A percentile compares a stretch with the other conserved stretches of the same genome.
Conservation (phyloP, 2,329 filamentous ascomycete species). For the Penicillium fuscoglaucum region DNA sequence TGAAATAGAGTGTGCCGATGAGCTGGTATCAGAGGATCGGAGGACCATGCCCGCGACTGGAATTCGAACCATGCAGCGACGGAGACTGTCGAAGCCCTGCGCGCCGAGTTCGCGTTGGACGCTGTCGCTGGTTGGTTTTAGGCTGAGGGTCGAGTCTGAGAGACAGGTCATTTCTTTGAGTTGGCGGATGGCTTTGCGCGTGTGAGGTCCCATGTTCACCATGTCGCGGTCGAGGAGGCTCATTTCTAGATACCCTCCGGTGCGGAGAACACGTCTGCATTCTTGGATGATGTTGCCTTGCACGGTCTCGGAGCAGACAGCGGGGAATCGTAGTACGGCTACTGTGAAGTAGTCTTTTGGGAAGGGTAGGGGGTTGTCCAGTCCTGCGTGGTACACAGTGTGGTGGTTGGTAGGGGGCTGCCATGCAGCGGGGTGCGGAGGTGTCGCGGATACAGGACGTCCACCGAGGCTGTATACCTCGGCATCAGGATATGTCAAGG, state of each 20-base stretch:
- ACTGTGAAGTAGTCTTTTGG: conserved; percentile 49
- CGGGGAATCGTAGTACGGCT: conserved; percentile 49
- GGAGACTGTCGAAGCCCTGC: conserved; percentile 51
- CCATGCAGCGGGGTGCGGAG: conserved; percentile 44
- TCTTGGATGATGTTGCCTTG: conserved; percentile 50
- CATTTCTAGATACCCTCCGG: conserved; percentile 52
- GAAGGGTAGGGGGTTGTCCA: conserved; percentile 48
- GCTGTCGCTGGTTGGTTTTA: conserved; percentile 51
- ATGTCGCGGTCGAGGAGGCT: conserved; percentile 52
- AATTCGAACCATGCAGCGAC: conserved; percentile 51
- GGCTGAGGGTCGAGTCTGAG: conserved; percentile 44
- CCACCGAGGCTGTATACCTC: conserved; percentile 47
- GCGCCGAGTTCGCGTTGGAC: conserved; percentile 49
- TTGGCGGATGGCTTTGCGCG: conserved; percentile 46
- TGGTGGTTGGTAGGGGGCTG: conserved; percentile 46
- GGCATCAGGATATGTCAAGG: conserved; percentile 49
- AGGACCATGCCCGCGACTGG: conserved; percentile 49
- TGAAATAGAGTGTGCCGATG: conserved; percentile 39
- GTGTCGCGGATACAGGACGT: conserved; percentile 34
- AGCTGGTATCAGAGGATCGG: conserved; percentile 43
- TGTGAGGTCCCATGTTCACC: conserved; percentile 51
- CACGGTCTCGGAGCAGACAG: conserved; percentile 45
- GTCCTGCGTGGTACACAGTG: conserved; percentile 43
- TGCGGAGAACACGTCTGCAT: conserved; percentile 51
- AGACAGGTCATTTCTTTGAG: conserved; percentile 50